A percentile compares a stretch with the other conserved stretches of the same genome.
phyloP scores from a whole-genome alignment of 495 filamentous ascomycete species.

The Tuber microsphaerosporum region DNA sequence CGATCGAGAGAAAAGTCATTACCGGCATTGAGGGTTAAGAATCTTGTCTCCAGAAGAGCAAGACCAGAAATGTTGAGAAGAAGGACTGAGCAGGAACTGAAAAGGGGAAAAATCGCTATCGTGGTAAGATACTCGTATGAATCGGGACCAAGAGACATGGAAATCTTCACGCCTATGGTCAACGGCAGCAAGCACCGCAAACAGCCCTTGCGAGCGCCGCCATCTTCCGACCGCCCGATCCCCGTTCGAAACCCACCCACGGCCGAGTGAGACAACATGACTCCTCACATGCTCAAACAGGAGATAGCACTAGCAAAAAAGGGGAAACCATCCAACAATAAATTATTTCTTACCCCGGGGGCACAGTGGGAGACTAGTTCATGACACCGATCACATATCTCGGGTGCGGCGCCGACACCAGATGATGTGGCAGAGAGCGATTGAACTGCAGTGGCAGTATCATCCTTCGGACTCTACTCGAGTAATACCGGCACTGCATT shows the following conservation, averaged over 20 bases:
- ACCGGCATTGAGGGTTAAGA: background rate
- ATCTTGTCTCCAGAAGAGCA: background rate
- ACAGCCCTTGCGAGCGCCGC: background rate
- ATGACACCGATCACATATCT: background rate
- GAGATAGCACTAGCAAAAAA: background rate
- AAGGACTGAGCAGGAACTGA: background rate
- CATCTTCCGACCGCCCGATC: background rate
- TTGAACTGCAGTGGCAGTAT: background rate
- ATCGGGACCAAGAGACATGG: too few species aligned
- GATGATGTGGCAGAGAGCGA: background rate
- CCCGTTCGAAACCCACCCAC: background rate
- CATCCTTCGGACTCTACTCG: background rate
- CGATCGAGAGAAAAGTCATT: background rate
- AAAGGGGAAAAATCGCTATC: background rate
- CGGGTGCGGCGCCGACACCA: background rate
- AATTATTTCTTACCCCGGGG: background rate
- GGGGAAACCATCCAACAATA: background rate
- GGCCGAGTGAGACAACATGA: background rate
- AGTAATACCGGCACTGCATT: too few species aligned
- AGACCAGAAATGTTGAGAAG: background rate
- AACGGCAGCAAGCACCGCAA: background rate
- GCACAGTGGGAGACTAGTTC: background rate
- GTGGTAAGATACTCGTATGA: background rate
- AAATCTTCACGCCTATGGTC: background rate
- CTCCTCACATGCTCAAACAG: background rate